Evolutionary conservation across 441 rosid species (phyloP), one percentile per base, ranked within the genome.

Genomic region (Erysimum cheiri): DNA sequence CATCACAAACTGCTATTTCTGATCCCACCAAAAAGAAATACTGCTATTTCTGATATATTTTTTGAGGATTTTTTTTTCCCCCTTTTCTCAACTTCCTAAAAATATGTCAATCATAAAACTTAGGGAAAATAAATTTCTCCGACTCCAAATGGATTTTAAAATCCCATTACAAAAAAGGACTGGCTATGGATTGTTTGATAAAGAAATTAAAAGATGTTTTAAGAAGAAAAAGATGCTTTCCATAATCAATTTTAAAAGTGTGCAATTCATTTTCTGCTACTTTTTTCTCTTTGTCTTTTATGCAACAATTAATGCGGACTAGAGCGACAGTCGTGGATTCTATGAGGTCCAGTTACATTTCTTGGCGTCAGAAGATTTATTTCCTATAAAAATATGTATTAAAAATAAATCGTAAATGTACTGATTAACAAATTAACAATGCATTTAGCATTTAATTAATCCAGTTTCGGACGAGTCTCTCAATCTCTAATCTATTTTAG

Each of bases 301-400:
- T 46, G 71, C 63, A 70, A 39, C 60, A 24, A 57, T 49, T 52
- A 76, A 76, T 70, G 65, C 8, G 33, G 56, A 58, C 66, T 47
- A 31, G 64, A 64, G 67, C 22, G 62, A 64, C 75, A 70, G 75
- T 76, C 78, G 78, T 68, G 78, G 74, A 68, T 74, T 69, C 78
- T 74, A 55, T 2, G 70, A 74, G 78, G 78, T 74, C 78, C 78
- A 74, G 64, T 74, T 74, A 74, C 78, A 62, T 74, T 69, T 74
- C 47, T 55, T 55, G 54, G 74, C 47, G 64, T 60, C 74, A 36
- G 65, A 67, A 12, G 19, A 26, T 66, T 58, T 65, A 15, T 17
- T 15, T 28, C n/a, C n/a, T n/a, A n/a, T n/a, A n/a, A n/a, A n/a
- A n/a, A n/a, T n/a, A n/a, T n/a, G n/a, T n/a, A n/a, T n/a, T n/a